Base-by-base conservation (phyloP, 2,329 filamentous ascomycete species). In the Cadophora gregata region DNA sequence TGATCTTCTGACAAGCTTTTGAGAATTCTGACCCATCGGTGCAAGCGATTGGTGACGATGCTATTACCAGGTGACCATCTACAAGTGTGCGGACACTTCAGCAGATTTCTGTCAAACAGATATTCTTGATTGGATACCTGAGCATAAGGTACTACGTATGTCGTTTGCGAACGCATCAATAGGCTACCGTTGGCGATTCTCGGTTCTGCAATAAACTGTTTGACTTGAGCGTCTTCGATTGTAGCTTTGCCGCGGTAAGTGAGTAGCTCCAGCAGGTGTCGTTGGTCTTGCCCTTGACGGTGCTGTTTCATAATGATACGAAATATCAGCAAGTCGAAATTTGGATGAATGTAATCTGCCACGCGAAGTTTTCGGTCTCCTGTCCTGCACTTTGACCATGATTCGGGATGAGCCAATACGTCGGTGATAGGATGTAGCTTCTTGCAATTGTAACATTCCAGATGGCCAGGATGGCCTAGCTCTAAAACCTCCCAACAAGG, bases 261-360 rank as follows among this genome's bases (percentile, higher is more conserved):
- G 45, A 71, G 67, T 14, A 65, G 36, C 25, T 59, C 36, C 21
- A 69, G 27, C 7, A 71, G 42, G 8, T 66, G 24, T 8, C 45
- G 4, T 6, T 21, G 42, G 27, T 62, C 59, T 21, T 29, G 59
- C 10, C 60, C 64, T 61, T 66, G 67, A 16, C 69, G 67, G 62
- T 68, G 21, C 24, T 58, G 69, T 51, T 67, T 69, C 69, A 71
- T 69, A 21, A 64, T 36, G 64, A 71, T 69, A 24, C 64, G 65
- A 14, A 71, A 71, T 1, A 69, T 33, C 0, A 53, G 64, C 19
- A 66, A 63, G 45, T 64, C 50, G 42, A 71, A 71, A 45, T 61
- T 16, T 31, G 67, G 67, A 45, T 71, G 67, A n/a, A 69, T 69
- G 51, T 45, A 68, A 42, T 25, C 58, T 38, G 50, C 62, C 4